These are phyloP conservation scores for Lachnellula arida DNA, from an alignment of 2,329 filamentous ascomycete species.

Conservation along the genomic window DNA sequence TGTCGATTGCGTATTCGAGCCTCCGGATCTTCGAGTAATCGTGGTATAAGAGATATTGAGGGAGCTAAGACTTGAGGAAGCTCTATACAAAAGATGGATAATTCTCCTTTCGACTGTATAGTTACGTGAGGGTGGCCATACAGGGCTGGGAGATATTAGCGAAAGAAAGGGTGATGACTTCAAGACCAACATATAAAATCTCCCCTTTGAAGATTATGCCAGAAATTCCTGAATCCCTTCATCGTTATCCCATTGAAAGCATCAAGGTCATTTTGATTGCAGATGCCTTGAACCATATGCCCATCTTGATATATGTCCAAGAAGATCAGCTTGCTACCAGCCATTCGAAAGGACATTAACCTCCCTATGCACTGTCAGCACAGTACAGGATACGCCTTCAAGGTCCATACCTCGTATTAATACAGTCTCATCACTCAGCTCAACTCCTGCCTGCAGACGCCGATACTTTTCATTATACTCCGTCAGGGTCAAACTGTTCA, in stretches of 20 bases:
- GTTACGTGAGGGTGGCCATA: constrained; percentile 67
- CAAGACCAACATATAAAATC: constrained; percentile 71
- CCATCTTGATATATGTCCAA: constrained; percentile 73
- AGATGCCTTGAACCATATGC: constrained; percentile 68
- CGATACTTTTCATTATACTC: constrained; percentile 31
- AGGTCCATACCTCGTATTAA: constrained; percentile 26
- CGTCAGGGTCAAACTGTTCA: constrained; percentile 31
- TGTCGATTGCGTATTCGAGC: constrained; percentile 73
- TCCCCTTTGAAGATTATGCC: constrained; percentile 67
- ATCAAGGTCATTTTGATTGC: constrained; percentile 54
- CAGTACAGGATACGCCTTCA: constrained; percentile 4
- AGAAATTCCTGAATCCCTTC: constrained; percentile 53
- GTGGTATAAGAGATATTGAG: constrained; percentile 73
- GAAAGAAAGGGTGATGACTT: not conserved
- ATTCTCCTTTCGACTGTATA: constrained; percentile 56
- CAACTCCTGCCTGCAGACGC: constrained; percentile 33
- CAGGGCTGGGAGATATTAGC: constrained; percentile 42
- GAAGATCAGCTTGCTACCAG: constrained; percentile 78
- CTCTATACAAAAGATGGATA: constrained; percentile 64
- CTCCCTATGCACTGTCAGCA: constrained; percentile 53
- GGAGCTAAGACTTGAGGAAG: constrained; percentile 72
- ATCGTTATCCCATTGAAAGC: constrained; percentile 31
- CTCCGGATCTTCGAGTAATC: constrained; percentile 64
- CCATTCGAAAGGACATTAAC: constrained; percentile 64
- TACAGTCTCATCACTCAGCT: constrained; percentile 11